phyloP scores from a whole-genome alignment of 148 eudicot species.

The Rhododendron kiyosumense region DNA sequence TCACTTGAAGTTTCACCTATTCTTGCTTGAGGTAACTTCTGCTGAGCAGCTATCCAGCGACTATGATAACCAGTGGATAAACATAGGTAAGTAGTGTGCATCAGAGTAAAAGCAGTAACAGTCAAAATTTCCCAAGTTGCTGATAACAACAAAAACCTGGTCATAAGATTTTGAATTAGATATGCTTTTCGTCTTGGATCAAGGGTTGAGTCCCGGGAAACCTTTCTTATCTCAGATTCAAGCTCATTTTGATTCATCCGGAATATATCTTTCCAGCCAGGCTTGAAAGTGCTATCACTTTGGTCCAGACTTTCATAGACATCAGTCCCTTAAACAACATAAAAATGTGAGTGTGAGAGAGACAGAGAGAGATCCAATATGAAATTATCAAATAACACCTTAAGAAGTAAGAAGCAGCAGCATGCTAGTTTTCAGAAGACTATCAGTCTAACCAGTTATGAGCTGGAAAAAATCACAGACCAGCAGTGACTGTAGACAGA shows the following conservation, averaged over 20 bases:
- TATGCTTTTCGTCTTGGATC: constrained; percentile 97
- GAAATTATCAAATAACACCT: neutral
- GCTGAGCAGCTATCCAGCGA: constrained; percentile 99
- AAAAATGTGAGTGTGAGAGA: neutral
- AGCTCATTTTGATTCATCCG: constrained; percentile 98
- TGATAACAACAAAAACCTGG: constrained; percentile 48
- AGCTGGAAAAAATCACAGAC: neutral
- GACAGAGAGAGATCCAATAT: neutral
- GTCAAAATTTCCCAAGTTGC: neutral
- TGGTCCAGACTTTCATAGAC: constrained; percentile 53
- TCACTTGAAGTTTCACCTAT: constrained; percentile 48
- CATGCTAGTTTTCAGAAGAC: neutral
- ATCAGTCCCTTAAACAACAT: constrained; percentile 40
- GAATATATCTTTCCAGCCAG: constrained; percentile 98
- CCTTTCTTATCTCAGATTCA: constrained; percentile 95
- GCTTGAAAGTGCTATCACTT: constrained; percentile 80
- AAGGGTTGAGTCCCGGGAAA: constrained; percentile 87
- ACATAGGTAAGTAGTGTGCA: constrained; percentile 11
- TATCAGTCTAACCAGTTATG: neutral
- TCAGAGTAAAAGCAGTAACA: neutral
- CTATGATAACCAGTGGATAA: constrained; percentile 27
- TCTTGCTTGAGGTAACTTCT: constrained; percentile 62
- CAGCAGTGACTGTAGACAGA: neutral
- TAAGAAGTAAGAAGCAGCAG: neutral
- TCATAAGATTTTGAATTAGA: constrained; percentile 90